These are phyloP conservation scores for Xylaria scruposa DNA, from an alignment of 495 filamentous ascomycete species.

Conservation along the genomic window DNA sequence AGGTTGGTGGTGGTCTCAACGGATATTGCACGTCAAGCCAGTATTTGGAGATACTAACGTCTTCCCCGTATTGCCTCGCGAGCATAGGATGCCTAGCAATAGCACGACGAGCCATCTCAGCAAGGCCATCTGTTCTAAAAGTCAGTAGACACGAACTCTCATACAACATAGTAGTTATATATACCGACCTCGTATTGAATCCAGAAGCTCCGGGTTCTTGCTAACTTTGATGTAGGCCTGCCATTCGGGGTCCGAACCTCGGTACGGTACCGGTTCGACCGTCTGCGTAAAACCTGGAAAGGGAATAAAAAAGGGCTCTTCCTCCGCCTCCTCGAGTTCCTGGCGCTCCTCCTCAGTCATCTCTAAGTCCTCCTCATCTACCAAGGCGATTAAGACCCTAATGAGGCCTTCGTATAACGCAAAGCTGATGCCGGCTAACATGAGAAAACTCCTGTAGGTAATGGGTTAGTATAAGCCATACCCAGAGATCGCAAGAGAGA, in stretches of 20 bases:
- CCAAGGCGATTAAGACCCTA: conserved; percentile 34
- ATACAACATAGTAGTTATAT: no score
- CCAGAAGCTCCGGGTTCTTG: conserved; percentile 55
- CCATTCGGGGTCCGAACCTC: conserved; percentile 73
- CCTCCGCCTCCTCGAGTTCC: conserved; percentile 45
- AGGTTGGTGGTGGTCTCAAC: conserved; percentile 47
- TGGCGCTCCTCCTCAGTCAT: conserved; percentile 34
- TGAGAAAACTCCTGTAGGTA: conserved; percentile 34
- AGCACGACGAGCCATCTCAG: conserved; percentile 32
- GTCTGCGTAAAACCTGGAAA: conserved; percentile 58
- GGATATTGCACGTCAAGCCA: conserved; percentile 54
- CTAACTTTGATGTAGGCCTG: conserved; percentile 66
- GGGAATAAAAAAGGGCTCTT: conserved; percentile 65
- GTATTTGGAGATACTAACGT: conserved; percentile 34
- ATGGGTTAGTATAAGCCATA: conserved; percentile 18
- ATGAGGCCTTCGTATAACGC: conserved; percentile 47
- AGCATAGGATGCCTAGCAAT: conserved; percentile 28
- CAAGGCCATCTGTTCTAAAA: conserved; percentile 38
- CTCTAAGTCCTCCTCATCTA: conserved; percentile 31
- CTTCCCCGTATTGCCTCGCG: conserved; percentile 29
- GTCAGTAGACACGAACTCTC: not conserved
- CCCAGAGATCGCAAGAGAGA: not conserved
- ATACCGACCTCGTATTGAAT: conserved; percentile 58
- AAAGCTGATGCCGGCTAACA: conserved; percentile 45
- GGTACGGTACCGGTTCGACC: conserved; percentile 57